Conservation (phyloP, 192 early-diverging fungal species). For the Linderina pennispora region DNA sequence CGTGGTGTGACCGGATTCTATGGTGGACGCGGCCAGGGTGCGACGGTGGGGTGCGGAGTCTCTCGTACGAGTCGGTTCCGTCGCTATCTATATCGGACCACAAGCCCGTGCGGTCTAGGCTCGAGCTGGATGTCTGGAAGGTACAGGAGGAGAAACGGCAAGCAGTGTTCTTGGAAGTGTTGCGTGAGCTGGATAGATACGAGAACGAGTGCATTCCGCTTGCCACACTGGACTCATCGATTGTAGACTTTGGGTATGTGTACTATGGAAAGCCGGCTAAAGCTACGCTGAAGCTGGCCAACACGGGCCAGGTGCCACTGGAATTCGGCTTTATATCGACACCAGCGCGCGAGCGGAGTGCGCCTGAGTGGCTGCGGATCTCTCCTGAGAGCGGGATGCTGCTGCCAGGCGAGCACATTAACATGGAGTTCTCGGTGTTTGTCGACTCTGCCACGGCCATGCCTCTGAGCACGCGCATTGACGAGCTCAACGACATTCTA, state of each 20-base stretch:
- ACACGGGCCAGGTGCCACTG: constrained; percentile 68
- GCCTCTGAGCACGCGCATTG: constrained; percentile 47
- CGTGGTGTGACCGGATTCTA: constrained; percentile 93
- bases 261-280: constrained; percentile 47
- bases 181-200: constrained; percentile 68
- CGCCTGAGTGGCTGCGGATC: constrained; percentile 70
- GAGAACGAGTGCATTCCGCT: constrained; percentile 77
- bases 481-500: constrained; percentile 45
- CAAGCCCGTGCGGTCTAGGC: constrained; percentile 78
- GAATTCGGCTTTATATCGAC: constrained; percentile 73
- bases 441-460: constrained; percentile 51
- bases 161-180: constrained; percentile 54
- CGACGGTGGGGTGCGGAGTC: constrained; percentile 22
- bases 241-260: constrained; percentile 70
- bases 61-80: constrained; percentile 10
- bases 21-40: constrained; percentile 64
- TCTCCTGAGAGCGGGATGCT: constrained; percentile 63
- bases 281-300: constrained; percentile 55
- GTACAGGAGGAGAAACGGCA: constrained; percentile 53
- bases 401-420: constrained; percentile 54
- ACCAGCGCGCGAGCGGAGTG: constrained; percentile 46
- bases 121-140: constrained; percentile 60
- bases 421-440: constrained; percentile 25
- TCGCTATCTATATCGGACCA: constrained; percentile 58
- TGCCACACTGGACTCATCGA: constrained; percentile 51